These are phyloP conservation scores for Davidsoniella virescens DNA, from an alignment of 2,329 filamentous ascomycete genomes.

Conservation along the genomic window DNA sequence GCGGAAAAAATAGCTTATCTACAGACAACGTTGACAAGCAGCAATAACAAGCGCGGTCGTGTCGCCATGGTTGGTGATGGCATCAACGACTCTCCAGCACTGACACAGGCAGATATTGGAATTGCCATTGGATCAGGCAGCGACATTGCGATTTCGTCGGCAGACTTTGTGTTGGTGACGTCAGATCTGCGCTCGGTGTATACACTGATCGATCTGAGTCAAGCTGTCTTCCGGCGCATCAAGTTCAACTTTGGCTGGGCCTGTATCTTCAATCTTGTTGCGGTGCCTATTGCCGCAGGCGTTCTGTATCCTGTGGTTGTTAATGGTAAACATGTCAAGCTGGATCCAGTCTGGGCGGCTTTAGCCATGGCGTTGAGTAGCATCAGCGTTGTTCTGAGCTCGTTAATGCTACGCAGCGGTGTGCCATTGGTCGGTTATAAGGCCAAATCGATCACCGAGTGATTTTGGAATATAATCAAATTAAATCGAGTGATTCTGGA, in stretches of 20 bases:
- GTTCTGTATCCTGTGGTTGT: conserved; percentile 47
- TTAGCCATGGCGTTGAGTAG: conserved; percentile 87
- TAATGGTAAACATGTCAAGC: conserved; percentile 37
- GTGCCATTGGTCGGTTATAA: conserved; percentile 30
- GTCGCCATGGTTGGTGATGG: conserved; percentile 82
- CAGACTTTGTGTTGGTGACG: conserved; percentile 67
- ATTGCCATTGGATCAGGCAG: conserved; percentile 73
- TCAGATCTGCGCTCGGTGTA: conserved; percentile 54
- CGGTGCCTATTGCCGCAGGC: conserved; percentile 68
- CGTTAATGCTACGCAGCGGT: conserved; percentile 47
- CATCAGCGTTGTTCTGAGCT: conserved; percentile 75
- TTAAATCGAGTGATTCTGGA: too few relatives aligned
- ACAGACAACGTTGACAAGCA: conserved; percentile 29
- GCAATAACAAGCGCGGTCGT: conserved; percentile 26
- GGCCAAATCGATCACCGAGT: conserved; percentile 14
- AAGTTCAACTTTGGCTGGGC: conserved; percentile 81
- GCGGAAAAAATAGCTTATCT: conserved; percentile 52
- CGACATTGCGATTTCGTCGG: conserved; percentile 67
- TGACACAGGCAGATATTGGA: conserved; percentile 65
- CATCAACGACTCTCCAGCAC: conserved; percentile 75
- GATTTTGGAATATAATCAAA: conserved; percentile 13
- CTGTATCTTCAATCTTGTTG: conserved; percentile 61
- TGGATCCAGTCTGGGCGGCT: conserved; percentile 74
- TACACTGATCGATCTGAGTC: conserved; percentile 55
- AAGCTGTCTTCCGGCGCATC: conserved; percentile 58